Conservation (phyloP, 371 early-diverging fungal species). For the Apophysomyces sp. region DNA sequence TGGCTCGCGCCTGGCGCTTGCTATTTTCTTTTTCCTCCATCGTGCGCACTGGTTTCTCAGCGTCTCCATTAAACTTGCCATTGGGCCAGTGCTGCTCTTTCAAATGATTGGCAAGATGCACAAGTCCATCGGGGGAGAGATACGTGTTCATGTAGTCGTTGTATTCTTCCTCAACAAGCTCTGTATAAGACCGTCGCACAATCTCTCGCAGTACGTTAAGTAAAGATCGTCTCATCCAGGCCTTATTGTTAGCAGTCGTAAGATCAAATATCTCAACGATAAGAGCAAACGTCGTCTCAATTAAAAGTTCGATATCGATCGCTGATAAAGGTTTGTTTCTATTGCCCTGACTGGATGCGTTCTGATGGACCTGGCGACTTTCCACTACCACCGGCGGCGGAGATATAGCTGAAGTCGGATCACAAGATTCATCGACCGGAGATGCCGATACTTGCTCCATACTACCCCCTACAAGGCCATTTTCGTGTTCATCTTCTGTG, state of each 20-base stretch:
- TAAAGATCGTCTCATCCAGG: slow-evolving; percentile 46
- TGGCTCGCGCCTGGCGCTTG: slow-evolving; percentile 20
- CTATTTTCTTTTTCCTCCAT: slow-evolving; percentile 33
- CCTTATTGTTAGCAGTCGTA: slow-evolving; percentile 42
- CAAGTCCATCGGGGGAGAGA: slow-evolving; percentile 37
- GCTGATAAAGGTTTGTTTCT: slow-evolving; percentile 23
- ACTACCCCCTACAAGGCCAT: neutral
- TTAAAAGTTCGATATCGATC: slow-evolving; percentile 44
- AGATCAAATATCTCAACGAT: slow-evolving; percentile 48
- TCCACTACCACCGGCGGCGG: neutral
- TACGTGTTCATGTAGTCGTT: slow-evolving; percentile 33
- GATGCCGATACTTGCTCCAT: neutral
- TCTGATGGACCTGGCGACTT: neutral
- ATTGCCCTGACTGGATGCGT: neutral
- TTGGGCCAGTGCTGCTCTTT: slow-evolving; percentile 43
- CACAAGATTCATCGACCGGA: neutral
- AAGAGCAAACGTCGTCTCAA: slow-evolving; percentile 49
- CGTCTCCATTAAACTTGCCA: slow-evolving; percentile 17
- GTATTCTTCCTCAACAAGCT: slow-evolving; percentile 42
- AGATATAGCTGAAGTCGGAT: neutral
- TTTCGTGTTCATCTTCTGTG: slow-evolving; percentile 1
- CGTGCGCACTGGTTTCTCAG: slow-evolving; percentile 8
- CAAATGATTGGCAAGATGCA: slow-evolving; percentile 18
- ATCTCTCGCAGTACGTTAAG: slow-evolving; percentile 43
- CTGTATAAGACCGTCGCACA: slow-evolving; percentile 46